These are phyloP conservation scores for Solanum stenotomum DNA, from an alignment of 257 asterid species.

Conservation along the genomic window DNA sequence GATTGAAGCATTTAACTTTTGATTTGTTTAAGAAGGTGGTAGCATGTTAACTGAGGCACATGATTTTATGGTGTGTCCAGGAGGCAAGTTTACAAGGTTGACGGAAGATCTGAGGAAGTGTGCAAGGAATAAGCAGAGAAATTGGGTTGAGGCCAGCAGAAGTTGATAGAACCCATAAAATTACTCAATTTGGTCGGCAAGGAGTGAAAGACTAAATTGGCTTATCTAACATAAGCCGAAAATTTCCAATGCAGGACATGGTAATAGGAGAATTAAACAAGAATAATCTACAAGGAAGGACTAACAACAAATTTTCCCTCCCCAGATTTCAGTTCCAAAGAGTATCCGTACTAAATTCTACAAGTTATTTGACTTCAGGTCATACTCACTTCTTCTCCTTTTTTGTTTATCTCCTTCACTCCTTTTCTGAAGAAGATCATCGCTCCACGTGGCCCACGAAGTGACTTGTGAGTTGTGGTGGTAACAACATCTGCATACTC, in stretches of 20 bases:
- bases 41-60: background rate
- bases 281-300: background rate
- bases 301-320: background rate
- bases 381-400: constrained; percentile 80
- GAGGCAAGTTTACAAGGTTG: background rate
- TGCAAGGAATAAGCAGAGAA: background rate
- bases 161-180: background rate
- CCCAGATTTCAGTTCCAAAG: background rate
- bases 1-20: background rate
- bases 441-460: constrained; percentile 98
- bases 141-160: background rate
- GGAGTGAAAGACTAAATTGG: background rate
- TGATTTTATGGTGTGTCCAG: background rate
- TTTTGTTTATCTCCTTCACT: constrained; percentile 73
- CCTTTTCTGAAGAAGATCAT: constrained; percentile 97
- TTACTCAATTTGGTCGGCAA: background rate
- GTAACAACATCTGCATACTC: constrained; percentile 94
- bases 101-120: background rate
- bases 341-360: background rate
- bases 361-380: background rate
- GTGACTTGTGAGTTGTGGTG: constrained; percentile 93
- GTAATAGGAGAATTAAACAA: background rate
- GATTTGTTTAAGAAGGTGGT: background rate
- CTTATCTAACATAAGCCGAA: background rate
- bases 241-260: background rate